Percentiles rank a stretch among this genome's conserved stretches.
These are phyloP conservation scores for Trametes villosa DNA, from an alignment of 768 basidiomycete genomes.

Conservation along the genomic window DNA sequence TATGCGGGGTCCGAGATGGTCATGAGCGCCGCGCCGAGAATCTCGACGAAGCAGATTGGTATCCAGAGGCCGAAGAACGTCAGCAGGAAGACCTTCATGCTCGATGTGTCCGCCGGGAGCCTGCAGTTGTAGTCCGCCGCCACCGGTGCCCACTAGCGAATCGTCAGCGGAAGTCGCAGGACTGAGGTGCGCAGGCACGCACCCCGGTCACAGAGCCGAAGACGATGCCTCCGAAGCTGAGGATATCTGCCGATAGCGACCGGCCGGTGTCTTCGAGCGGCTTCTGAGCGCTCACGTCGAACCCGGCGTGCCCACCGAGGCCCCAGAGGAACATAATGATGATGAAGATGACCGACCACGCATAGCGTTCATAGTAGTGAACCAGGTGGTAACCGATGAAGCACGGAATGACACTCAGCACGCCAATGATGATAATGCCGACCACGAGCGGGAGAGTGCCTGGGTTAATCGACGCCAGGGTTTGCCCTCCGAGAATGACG, in stretches of 20 bases:
- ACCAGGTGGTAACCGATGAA: slow-evolving; percentile 52
- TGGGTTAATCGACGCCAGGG: slow-evolving; percentile 49
- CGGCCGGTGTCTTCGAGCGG: slow-evolving; percentile 47
- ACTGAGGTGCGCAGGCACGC: slow-evolving; percentile 6
- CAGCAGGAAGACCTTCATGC: slow-evolving; percentile 49
- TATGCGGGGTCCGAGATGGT: slow-evolving; percentile 42
- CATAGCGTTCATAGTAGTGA: slow-evolving; percentile 57
- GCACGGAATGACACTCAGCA: slow-evolving; percentile 49
- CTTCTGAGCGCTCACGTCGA: slow-evolving; percentile 48
- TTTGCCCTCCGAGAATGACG: slow-evolving; percentile 60
- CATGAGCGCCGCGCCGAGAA: slow-evolving; percentile 53
- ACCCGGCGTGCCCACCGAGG: slow-evolving; percentile 51
- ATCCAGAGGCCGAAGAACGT: slow-evolving; percentile 57
- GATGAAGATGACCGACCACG: slow-evolving; percentile 52
- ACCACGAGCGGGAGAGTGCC: slow-evolving; percentile 49
- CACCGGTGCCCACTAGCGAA: slow-evolving; percentile 47
- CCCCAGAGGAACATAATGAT: slow-evolving; percentile 58
- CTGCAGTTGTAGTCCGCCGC: slow-evolving; percentile 61
- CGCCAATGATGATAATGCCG: slow-evolving; percentile 51
- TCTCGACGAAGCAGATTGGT: slow-evolving; percentile 51
- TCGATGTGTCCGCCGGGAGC: slow-evolving; percentile 47
- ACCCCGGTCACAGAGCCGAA: slow-evolving; percentile 54
- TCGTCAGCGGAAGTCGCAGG: not conserved
- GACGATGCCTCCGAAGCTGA: slow-evolving; percentile 56
- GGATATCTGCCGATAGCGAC: slow-evolving; percentile 49